A percentile compares a stretch with the other conserved stretches of the same genome.
phyloP scores from a whole-genome alignment of 2,329 filamentous ascomycete species.

The Diaporthe vexans region DNA sequence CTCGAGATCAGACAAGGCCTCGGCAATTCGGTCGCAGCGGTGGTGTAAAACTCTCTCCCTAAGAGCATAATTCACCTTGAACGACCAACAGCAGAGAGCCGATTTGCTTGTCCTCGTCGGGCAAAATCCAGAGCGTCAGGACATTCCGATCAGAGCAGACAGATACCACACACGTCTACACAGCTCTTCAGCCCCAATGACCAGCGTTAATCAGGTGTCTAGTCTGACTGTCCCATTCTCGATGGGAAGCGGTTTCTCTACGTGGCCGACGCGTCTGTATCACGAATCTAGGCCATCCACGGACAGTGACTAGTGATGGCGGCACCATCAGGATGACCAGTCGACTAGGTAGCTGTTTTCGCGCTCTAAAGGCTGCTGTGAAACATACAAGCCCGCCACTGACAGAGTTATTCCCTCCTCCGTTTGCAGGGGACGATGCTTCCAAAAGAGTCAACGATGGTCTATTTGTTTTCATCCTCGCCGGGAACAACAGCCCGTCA shows the following conservation, averaged over 20 bases:
- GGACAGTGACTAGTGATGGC: background rate
- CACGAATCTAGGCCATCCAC: background rate
- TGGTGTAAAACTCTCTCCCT: background rate
- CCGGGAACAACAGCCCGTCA: too few species aligned
- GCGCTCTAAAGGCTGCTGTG: background rate
- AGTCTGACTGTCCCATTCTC: background rate
- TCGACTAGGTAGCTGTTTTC: background rate
- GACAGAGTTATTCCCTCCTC: background rate
- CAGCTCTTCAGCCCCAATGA: too few species aligned
- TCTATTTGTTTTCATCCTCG: too few species aligned
- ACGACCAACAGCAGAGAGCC: background rate
- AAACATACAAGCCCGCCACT: background rate
- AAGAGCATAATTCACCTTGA: background rate
- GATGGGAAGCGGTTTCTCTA: too few species aligned
- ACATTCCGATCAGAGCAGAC: background rate
- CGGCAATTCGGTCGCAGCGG: background rate
- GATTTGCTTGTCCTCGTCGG: background rate
- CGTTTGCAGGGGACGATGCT: background rate
- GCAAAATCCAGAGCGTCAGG: background rate
- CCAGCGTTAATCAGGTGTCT: too few species aligned
- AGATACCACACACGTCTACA: background rate
- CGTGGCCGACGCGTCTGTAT: too few species aligned
- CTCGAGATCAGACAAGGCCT: background rate
- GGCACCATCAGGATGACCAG: background rate
- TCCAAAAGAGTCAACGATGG: background rate